Evolutionary conservation across 139 green algal species (phyloP), one percentile per base, ranked within the genome.

Genomic region (Tetraselmis chui): DNA sequence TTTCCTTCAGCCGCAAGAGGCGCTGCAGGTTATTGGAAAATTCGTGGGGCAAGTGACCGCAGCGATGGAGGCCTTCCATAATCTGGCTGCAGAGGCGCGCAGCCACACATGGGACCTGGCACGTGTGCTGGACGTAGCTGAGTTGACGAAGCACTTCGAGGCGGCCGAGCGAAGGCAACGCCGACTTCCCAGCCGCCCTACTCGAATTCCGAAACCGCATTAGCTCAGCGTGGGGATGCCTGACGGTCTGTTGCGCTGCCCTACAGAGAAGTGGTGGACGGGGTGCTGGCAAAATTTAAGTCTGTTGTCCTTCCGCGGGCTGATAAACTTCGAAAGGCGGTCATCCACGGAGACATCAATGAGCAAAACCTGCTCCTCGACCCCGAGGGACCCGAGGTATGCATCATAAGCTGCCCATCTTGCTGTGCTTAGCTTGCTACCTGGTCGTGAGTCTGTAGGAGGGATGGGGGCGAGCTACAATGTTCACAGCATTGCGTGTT

Each of bases 341-440:
- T 80, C 28, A 32, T 80, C 24, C 77, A 80, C 77, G 32, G 32
- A 27, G 77, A 80, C 77, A 32, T 32, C 24, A 80, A 80, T 29
- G 77, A 80, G 29, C 77, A 80, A 18, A 80, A 80, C 29, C 31
- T 80, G 2, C 32, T 80, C 28, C 29, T 58, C 28, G 23, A 80
- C 28, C 29, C 24, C 29, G 29, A 32, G 23, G 2, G n/a, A 11
- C 28, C 28, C 28, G 75, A 79, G n/a, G 77, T 80, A 29, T 18
- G n/a, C n/a, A n/a, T n/a, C n/a, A n/a, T n/a, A n/a, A n/a, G n/a
- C n/a, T n/a, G n/a, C n/a, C n/a, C n/a, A n/a, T n/a, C n/a, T n/a
- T n/a, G n/a, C n/a, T n/a, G n/a, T n/a, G n/a, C n/a, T n/a, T n/a
- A n/a, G n/a, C n/a, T n/a, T n/a, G n/a, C n/a, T n/a, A n/a, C n/a